Percentiles rank a stretch among this genome's conserved stretches.
Conservation (phyloP, 2,329 filamentous ascomycete genomes). For the Aureobasidium sp. region DNA sequence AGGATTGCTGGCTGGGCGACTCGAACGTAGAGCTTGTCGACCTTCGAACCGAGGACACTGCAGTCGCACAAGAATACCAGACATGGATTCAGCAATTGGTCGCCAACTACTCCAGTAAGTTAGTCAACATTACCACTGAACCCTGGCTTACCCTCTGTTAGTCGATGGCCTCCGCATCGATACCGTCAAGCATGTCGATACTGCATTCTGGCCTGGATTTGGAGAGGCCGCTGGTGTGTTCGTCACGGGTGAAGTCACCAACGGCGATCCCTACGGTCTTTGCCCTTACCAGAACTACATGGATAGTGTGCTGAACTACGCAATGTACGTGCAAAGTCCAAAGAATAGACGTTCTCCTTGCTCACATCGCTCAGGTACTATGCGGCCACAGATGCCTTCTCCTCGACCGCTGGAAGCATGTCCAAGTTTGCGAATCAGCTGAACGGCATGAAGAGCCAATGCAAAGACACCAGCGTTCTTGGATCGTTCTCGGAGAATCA, state of each 20-base stretch:
- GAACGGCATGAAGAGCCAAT: constrained; percentile 28
- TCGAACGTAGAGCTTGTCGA: constrained; percentile 55
- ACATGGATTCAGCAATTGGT: constrained; percentile 56
- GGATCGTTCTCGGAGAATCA: constrained; percentile 36
- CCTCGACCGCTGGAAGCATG: constrained; percentile 32
- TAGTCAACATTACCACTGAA: not conserved
- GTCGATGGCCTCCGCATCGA: constrained; percentile 50
- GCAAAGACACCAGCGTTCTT: constrained; percentile 33
- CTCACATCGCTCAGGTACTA: constrained; percentile 30
- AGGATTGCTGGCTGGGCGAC: constrained; percentile 50
- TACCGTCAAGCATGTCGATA: constrained; percentile 41
- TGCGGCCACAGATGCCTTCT: constrained; percentile 32
- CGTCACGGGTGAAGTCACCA: constrained; percentile 41
- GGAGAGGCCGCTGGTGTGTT: constrained; percentile 33
- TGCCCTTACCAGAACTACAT: constrained; percentile 40
- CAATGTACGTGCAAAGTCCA: constrained; percentile 25
- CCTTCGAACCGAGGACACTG: constrained; percentile 47
- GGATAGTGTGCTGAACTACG: constrained; percentile 43
- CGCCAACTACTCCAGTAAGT: constrained; percentile 46
- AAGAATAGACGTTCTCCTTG: not conserved
- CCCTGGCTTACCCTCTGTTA: not conserved
- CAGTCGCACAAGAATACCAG: constrained; percentile 46
- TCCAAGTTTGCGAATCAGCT: constrained; percentile 31
- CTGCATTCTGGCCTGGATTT: constrained; percentile 36
- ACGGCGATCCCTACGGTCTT: constrained; percentile 32